Percentiles rank a stretch among this genome's conserved stretches.
Conservation (phyloP, 2,329 filamentous ascomycete species). For the Trichoderma koningii region DNA sequence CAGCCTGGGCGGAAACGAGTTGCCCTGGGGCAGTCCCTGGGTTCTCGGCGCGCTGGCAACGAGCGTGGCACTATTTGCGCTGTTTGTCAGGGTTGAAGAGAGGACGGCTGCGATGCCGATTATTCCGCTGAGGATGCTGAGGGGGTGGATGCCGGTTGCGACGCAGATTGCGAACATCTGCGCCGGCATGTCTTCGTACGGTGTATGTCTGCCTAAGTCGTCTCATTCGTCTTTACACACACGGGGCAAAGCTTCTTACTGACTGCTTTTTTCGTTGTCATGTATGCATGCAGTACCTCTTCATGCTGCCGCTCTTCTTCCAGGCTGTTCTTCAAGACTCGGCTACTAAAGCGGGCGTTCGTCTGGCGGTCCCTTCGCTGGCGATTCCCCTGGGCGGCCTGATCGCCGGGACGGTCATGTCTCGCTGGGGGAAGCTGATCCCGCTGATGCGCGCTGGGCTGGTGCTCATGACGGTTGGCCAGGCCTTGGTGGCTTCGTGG, state of each 20-base stretch:
- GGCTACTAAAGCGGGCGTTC: constrained; percentile 63
- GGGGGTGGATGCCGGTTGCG: constrained; percentile 55
- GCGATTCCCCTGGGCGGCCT: constrained; percentile 60
- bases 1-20: constrained; percentile 58
- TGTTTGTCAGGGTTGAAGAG: constrained; percentile 54
- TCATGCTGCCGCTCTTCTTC: constrained; percentile 71
- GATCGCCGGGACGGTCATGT: constrained; percentile 60
- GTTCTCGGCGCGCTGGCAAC: constrained; percentile 50
- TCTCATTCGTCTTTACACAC: too few species aligned
- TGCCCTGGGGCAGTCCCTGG: constrained; percentile 53
- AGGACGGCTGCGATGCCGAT: constrained; percentile 54
- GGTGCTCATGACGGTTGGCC: constrained; percentile 55
- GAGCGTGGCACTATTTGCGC: constrained; percentile 46
- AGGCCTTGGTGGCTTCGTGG: constrained; percentile 53
- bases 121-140: constrained; percentile 58
- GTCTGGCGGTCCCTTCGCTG: constrained; percentile 64
- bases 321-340: constrained; percentile 66
- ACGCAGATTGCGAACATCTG: constrained; percentile 62
- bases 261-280: not conserved
- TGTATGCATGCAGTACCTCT: constrained; percentile 54
- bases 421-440: constrained; percentile 54
- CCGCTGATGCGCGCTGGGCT: constrained; percentile 55
- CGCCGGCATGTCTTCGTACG: constrained; percentile 62
- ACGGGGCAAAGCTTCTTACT: constrained; percentile 4
- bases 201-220: too few species aligned